Percentiles rank a stretch among this genome's conserved stretches.
Conservation (phyloP, 371 early-diverging fungal species). For the Mucor indicus region DNA sequence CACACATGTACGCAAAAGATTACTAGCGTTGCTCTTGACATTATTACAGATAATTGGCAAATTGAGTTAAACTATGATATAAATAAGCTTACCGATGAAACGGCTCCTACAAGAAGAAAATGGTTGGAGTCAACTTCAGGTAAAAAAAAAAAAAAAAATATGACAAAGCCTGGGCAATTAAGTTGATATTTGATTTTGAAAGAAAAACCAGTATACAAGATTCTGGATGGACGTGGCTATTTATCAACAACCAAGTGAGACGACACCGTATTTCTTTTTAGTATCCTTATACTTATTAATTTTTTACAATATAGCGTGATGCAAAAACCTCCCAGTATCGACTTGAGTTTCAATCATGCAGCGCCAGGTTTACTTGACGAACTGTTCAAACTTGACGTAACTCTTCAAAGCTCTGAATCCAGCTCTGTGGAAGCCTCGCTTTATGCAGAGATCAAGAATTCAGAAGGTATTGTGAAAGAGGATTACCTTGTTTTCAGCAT, state of each 20-base stretch:
- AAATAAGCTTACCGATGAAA: slow-evolving; percentile 23
- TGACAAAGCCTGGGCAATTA: neutral
- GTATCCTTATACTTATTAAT: neutral
- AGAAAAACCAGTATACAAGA: slow-evolving; percentile 27
- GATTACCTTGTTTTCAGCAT: slow-evolving; percentile 26
- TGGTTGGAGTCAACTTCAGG: slow-evolving; percentile 22
- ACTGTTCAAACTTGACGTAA: slow-evolving; percentile 57
- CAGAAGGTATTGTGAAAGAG: slow-evolving; percentile 26
- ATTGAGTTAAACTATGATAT: slow-evolving; percentile 48
- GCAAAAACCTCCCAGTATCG: slow-evolving; percentile 65
- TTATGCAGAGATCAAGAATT: slow-evolving; percentile 47
- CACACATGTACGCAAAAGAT: slow-evolving; percentile 26
- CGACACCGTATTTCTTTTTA: neutral
- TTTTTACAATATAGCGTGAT: slow-evolving; percentile 40
- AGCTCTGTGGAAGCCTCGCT: slow-evolving; percentile 47
- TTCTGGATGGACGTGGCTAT: slow-evolving; percentile 56
- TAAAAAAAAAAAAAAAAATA: slow-evolving; percentile 1
- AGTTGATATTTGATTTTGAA: neutral
- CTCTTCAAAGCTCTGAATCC: slow-evolving; percentile 59
- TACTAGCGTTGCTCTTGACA: slow-evolving; percentile 36
- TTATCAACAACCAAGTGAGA: slow-evolving; percentile 46
- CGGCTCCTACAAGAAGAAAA: slow-evolving; percentile 17
- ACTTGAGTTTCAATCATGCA: slow-evolving; percentile 47
- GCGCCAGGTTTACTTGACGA: slow-evolving; percentile 74
- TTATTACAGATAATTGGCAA: slow-evolving; percentile 38